phyloP scores from a whole-genome alignment of 169 alveolate species.

The Plasmodium malariae region DNA sequence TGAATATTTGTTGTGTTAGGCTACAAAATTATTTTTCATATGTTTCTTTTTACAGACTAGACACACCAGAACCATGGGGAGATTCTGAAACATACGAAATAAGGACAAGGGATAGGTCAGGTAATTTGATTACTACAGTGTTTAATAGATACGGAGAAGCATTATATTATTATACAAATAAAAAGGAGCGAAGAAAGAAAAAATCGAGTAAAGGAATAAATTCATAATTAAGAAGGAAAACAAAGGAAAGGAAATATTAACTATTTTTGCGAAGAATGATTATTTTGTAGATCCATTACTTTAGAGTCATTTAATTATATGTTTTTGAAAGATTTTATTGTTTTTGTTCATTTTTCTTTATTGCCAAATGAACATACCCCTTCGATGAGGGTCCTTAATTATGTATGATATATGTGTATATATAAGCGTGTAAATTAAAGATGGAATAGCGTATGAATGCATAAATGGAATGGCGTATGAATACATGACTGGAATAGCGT shows the following conservation, averaged over 20 bases:
- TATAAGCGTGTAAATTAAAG: too few species aligned
- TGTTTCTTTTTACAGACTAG: constrained; percentile 44
- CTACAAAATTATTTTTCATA: neutral
- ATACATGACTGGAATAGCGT: too few species aligned
- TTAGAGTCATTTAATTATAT: too few species aligned
- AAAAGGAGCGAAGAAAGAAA: neutral
- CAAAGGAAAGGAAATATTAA: neutral
- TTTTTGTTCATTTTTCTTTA: too few species aligned
- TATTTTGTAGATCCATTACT: too few species aligned
- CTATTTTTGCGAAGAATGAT: too few species aligned
- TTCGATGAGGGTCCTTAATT: too few species aligned
- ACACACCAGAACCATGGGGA: constrained; percentile 74
- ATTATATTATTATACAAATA: constrained; percentile 47
- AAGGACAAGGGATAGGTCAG: neutral
- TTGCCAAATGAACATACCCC: too few species aligned
- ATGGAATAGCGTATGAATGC: too few species aligned
- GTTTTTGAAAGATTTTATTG: too few species aligned
- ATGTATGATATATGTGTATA: too few species aligned
- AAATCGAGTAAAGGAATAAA: constrained; percentile 13
- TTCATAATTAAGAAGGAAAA: constrained; percentile 39
- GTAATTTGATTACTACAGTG: constrained; percentile 48
- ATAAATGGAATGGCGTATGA: too few species aligned
- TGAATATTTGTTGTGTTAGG: neutral
- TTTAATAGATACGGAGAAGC: constrained; percentile 53
- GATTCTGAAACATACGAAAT: constrained; percentile 54